A percentile compares a stretch with the other conserved stretches of the same genome.
Conservation (phyloP, 2,329 filamentous ascomycete genomes). For the Aspergillus niger region DNA sequence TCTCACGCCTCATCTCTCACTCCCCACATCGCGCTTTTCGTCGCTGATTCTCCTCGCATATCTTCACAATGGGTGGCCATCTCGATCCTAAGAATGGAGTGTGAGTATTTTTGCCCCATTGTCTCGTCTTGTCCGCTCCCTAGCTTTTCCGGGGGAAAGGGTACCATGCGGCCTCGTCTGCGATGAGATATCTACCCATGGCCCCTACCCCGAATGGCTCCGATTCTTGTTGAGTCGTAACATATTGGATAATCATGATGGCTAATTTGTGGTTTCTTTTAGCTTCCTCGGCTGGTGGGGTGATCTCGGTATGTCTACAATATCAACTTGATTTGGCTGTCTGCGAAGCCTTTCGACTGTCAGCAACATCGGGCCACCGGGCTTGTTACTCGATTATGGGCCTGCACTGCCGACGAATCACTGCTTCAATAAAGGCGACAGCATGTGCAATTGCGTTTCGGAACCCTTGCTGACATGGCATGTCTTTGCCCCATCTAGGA, state of each 20-base stretch:
- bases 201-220: background rate
- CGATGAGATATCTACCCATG: background rate
- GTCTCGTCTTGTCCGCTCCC: constrained; percentile 4
- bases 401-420: background rate
- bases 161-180: constrained; percentile 13
- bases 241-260: background rate
- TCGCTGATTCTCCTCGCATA: constrained; percentile 17
- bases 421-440: background rate
- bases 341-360: constrained; percentile 4
- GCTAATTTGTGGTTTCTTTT: constrained; percentile 31
- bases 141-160: constrained; percentile 10
- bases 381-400: background rate
- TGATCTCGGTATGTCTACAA: constrained; percentile 64
- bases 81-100: constrained; percentile 48
- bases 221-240: background rate
- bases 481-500: constrained; percentile 21
- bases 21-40: constrained; percentile 16
- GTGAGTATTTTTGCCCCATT: constrained; percentile 36
- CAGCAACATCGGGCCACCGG: background rate
- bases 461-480: background rate
- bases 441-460: background rate
- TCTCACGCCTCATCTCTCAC: constrained; percentile 18
- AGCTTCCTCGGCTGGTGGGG: constrained; percentile 79
- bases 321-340: constrained; percentile 11
- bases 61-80: constrained; percentile 41